These are phyloP conservation scores for Blastomyces gilchristii DNA, from an alignment of 2,329 filamentous ascomycete species.

Conservation along the genomic window DNA sequence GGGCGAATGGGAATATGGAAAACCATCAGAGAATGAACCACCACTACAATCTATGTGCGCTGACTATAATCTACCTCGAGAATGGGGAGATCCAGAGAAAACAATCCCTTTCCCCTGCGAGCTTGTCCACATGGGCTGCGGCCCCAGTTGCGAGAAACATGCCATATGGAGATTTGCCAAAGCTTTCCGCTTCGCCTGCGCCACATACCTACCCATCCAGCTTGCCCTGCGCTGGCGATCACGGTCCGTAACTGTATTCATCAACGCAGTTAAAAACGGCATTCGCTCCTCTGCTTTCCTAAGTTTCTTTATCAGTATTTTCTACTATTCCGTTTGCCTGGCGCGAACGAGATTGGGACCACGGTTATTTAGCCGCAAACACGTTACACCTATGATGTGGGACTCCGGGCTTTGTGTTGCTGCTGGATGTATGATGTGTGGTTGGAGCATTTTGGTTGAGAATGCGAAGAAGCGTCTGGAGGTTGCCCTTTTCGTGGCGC, in stretches of 20 bases:
- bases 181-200: constrained; percentile 64
- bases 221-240: constrained; percentile 50
- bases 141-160: constrained; percentile 58
- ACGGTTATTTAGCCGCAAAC: constrained; percentile 48
- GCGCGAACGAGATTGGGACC: constrained; percentile 65
- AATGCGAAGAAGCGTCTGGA: constrained; percentile 56
- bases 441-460: constrained; percentile 73
- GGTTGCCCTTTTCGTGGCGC: constrained; percentile 69
- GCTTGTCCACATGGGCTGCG: constrained; percentile 70
- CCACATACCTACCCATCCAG: constrained; percentile 67
- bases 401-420: constrained; percentile 56
- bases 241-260: constrained; percentile 36
- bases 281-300: constrained; percentile 66
- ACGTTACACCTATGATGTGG: constrained; percentile 46
- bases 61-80: constrained; percentile 57
- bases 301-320: constrained; percentile 63
- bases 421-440: constrained; percentile 62
- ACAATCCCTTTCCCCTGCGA: constrained; percentile 69
- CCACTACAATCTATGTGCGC: constrained; percentile 62
- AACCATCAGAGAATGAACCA: constrained; percentile 58
- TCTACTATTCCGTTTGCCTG: constrained; percentile 79
- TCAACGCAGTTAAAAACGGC: constrained; percentile 49
- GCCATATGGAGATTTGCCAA: constrained; percentile 56
- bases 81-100: constrained; percentile 61
- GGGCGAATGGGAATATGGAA: constrained; percentile 59